These are phyloP conservation scores for Marchantia paleacea DNA, from an alignment of 225 moss, liverwort and hornwort genomes.

Conservation along the genomic window DNA sequence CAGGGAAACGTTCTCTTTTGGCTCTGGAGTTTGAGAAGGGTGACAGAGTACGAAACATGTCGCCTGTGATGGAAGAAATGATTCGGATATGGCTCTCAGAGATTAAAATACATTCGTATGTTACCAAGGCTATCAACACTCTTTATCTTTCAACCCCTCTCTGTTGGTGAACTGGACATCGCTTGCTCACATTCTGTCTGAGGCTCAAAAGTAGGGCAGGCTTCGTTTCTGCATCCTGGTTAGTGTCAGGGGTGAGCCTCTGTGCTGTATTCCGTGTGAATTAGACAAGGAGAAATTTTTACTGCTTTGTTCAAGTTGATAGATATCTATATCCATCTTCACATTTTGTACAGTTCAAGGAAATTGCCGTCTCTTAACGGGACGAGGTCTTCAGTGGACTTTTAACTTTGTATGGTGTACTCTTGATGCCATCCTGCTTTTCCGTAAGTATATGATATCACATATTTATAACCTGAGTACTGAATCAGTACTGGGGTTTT, in stretches of 20 bases:
- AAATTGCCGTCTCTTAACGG: background rate
- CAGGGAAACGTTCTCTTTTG: background rate
- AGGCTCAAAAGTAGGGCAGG: background rate
- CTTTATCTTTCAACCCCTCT: background rate
- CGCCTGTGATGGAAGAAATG: slow-evolving; percentile 23
- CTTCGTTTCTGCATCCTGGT: slow-evolving; percentile 6
- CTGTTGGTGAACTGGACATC: slow-evolving; percentile 14
- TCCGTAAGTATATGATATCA: no score
- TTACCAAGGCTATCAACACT: slow-evolving; percentile 14
- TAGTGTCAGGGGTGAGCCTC: slow-evolving; percentile 16
- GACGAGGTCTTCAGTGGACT: no score
- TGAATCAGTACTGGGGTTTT: background rate
- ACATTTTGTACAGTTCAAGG: background rate
- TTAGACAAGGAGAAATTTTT: background rate
- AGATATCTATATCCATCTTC: background rate
- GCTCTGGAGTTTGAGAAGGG: background rate
- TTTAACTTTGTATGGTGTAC: no score
- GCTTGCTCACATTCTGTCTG: background rate
- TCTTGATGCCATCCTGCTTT: no score
- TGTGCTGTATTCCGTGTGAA: background rate
- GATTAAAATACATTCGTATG: slow-evolving; percentile 32
- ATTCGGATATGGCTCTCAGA: slow-evolving; percentile 37
- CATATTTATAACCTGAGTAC: no score
- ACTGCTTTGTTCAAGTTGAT: background rate
- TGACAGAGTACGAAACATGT: background rate